Conservation (phyloP, 2,329 filamentous ascomycete species). For the Sporothrix brunneoviolacea region DNA sequence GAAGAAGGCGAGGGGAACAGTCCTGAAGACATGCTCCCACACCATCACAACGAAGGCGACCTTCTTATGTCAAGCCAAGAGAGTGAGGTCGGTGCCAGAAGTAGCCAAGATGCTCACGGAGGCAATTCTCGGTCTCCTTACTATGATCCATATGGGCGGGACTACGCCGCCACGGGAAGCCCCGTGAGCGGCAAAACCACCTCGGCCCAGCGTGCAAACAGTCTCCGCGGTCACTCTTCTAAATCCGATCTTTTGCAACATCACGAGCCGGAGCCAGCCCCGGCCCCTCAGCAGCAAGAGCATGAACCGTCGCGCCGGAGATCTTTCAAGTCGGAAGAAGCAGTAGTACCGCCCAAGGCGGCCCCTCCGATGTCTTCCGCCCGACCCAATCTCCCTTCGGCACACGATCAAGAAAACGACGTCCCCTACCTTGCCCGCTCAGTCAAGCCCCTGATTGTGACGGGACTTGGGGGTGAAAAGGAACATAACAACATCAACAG, state of each 20-base stretch:
- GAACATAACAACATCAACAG: conserved; percentile 29
- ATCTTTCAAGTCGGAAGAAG: not conserved
- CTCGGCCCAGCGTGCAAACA: conserved; percentile 18
- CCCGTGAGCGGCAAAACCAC: conserved; percentile 45
- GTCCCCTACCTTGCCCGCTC: conserved; percentile 59
- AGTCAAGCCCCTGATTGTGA: conserved; percentile 45
- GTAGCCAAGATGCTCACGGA: conserved; percentile 31
- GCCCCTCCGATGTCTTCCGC: conserved; percentile 49
- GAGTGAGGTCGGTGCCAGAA: conserved; percentile 23
- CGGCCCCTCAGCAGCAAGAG: not conserved
- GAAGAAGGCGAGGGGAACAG: conserved; percentile 47
- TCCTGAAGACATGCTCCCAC: conserved; percentile 19
- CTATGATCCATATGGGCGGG: conserved; percentile 37
- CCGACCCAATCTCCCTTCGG: conserved; percentile 42
- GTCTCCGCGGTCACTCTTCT: conserved; percentile 30
- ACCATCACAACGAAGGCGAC: conserved; percentile 32
- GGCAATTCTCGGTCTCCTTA: conserved; percentile 35
- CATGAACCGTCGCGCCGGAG: not conserved
- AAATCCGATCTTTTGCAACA: not conserved
- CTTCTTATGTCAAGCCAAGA: conserved; percentile 35
- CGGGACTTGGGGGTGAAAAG: conserved; percentile 39
- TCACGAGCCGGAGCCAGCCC: not conserved
- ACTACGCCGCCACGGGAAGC: conserved; percentile 51
- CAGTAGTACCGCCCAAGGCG: conserved; percentile 27
- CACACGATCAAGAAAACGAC: conserved; percentile 80